Conservation (phyloP, 768 basidiomycete species). For the Crucibulum laeve region DNA sequence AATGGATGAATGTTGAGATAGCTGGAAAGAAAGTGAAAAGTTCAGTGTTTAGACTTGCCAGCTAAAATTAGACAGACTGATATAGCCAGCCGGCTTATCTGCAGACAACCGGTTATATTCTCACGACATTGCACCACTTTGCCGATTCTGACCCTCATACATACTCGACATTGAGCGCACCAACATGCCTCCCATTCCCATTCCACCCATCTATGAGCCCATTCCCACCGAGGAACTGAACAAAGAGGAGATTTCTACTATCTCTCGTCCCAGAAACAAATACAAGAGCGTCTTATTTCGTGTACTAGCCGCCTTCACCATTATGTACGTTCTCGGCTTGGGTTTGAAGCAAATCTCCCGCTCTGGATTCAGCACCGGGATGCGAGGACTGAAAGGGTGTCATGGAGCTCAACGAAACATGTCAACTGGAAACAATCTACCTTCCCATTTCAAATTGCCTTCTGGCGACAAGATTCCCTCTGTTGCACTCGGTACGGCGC, state of each 20-base stretch:
- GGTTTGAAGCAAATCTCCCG: slow-evolving; percentile 1
- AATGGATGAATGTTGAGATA: too few relatives aligned
- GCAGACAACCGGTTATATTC: too few relatives aligned
- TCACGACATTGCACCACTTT: not conserved
- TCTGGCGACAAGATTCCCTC: slow-evolving; percentile 68
- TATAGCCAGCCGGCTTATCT: too few relatives aligned
- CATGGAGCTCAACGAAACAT: slow-evolving; percentile 9
- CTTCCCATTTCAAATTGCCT: slow-evolving; percentile 53
- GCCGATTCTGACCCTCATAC: not conserved
- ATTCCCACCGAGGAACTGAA: not conserved
- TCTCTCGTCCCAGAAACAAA: not conserved
- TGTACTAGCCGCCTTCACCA: slow-evolving; percentile 6
- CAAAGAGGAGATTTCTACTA: not conserved
- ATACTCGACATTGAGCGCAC: not conserved
- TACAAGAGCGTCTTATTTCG: slow-evolving; percentile 7
- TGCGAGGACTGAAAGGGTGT: not conserved
- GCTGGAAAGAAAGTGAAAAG: too few relatives aligned
- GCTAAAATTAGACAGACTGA: too few relatives aligned
- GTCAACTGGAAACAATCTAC: slow-evolving; percentile 16
- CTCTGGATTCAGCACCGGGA: not conserved
- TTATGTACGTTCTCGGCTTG: slow-evolving; percentile 10
- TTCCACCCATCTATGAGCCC: not conserved
- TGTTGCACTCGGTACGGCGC: slow-evolving; percentile 52
- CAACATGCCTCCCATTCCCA: not conserved
- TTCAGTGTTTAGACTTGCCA: too few relatives aligned